Conservation (phyloP, 1,284 basidiomycete species). For the Rhodotorula sp. region DNA sequence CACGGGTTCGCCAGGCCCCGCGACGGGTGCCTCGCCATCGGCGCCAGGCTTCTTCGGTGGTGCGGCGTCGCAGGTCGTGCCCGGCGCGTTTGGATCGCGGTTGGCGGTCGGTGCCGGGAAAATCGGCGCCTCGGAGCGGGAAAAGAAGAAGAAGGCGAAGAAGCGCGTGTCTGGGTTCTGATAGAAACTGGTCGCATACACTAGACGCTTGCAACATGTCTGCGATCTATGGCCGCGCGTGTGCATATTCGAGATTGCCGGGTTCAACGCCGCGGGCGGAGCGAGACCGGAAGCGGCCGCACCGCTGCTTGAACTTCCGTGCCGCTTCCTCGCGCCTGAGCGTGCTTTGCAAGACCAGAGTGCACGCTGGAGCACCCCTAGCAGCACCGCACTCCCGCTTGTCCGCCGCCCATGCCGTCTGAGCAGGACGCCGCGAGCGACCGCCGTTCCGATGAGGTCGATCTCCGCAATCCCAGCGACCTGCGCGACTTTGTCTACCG, state of each 20-base stretch:
- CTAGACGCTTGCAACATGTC: too few species aligned
- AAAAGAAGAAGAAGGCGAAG: slow-evolving; percentile 61
- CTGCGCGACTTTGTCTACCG: slow-evolving; percentile 12
- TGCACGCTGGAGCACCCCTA: not conserved
- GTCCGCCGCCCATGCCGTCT: not conserved
- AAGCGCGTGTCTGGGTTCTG: slow-evolving; percentile 74
- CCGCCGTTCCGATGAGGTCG: not conserved
- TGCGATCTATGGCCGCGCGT: too few species aligned
- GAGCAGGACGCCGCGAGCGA: not conserved
- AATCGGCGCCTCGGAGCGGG: slow-evolving; percentile 46
- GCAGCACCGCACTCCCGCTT: not conserved
- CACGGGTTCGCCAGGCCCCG: slow-evolving; percentile 5
- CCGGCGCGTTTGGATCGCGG: slow-evolving; percentile 67
- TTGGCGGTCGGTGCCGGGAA: slow-evolving; percentile 50
- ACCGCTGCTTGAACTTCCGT: too few species aligned
- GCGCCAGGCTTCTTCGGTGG: not conserved
- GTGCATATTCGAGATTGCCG: too few species aligned
- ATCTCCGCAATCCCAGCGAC: too few species aligned
- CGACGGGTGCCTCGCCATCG: not conserved
- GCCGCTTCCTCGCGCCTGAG: too few species aligned
- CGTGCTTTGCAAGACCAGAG: too few species aligned
- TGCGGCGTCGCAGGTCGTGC: slow-evolving; percentile 60
- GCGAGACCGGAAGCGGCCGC: too few species aligned
- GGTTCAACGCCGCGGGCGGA: too few species aligned
- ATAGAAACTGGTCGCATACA: too few species aligned